These are phyloP conservation scores for Carex parvula DNA, from an alignment of 176 grass and related monocot species.

Conservation along the genomic window DNA sequence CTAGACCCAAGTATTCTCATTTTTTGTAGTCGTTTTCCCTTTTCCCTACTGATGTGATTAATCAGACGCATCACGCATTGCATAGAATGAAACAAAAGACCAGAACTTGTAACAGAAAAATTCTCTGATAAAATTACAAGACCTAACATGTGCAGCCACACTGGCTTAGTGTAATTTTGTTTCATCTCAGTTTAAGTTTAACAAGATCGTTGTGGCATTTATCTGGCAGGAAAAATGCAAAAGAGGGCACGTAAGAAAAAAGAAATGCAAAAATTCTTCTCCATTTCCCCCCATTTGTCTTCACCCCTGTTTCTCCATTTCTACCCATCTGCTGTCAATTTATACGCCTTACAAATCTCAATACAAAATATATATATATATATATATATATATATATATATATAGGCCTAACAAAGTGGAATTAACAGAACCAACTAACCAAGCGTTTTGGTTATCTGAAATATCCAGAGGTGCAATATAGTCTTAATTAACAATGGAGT, in stretches of 20 bases:
- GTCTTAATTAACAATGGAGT: neutral
- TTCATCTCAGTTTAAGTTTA: neutral
- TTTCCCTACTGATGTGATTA: neutral
- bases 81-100: neutral
- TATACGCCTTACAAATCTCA: neutral
- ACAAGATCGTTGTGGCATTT: neutral
- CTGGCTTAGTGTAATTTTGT: neutral
- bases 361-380: neutral
- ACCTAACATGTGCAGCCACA: neutral
- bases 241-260: neutral
- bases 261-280: neutral
- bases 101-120: neutral
- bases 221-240: neutral
- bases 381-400: neutral
- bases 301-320: neutral
- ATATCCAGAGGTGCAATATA: neutral
- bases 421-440: neutral
- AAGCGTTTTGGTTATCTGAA: neutral
- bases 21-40: neutral
- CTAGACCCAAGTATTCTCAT: neutral
- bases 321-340: neutral
- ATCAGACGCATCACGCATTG: neutral
- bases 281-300: neutral
- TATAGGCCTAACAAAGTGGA: neutral
- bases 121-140: neutral